phyloP scores from a whole-genome alignment of 2,329 filamentous ascomycete genomes.

The Fusarium illudens region DNA sequence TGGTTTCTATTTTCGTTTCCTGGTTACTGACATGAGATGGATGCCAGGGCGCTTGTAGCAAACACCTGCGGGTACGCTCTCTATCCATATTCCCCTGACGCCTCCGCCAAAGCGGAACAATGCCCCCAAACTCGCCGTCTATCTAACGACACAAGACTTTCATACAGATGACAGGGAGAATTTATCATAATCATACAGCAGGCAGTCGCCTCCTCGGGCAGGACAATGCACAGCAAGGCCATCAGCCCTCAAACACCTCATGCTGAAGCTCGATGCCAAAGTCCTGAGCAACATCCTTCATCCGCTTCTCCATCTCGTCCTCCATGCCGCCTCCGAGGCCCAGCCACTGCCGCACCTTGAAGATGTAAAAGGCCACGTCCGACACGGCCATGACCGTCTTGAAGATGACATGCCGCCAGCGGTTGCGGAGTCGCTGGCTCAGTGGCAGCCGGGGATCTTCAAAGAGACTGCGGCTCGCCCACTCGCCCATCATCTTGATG shows the following conservation, averaged over 20 bases:
- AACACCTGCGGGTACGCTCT: neutral
- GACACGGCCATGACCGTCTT: constrained; percentile 76
- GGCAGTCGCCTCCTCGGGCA: neutral
- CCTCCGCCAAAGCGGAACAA: neutral
- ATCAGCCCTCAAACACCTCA: constrained; percentile 83
- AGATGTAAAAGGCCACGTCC: constrained; percentile 85
- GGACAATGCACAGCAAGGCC: neutral
- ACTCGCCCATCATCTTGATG: constrained; percentile 91
- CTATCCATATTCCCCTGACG: constrained; percentile 3
- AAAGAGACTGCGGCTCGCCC: constrained; percentile 86
- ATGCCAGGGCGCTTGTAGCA: neutral
- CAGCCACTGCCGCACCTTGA: constrained; percentile 78
- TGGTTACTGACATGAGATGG: neutral
- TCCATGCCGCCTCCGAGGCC: constrained; percentile 88
- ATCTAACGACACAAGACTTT: constrained; percentile 19
- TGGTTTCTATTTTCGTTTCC: constrained; percentile 2
- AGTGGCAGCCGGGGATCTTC: constrained; percentile 73
- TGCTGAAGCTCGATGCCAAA: constrained; percentile 93
- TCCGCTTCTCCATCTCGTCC: constrained; percentile 87
- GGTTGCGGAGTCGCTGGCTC: constrained; percentile 71
- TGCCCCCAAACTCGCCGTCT: constrained; percentile 15
- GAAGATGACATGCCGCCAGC: constrained; percentile 84
- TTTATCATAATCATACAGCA: constrained; percentile 20
- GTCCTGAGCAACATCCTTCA: constrained; percentile 88
- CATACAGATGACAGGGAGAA: neutral